A percentile compares a stretch with the other conserved stretches of the same genome.
Conservation (phyloP, 257 asterid species). For the Ehretia macrophylla region DNA sequence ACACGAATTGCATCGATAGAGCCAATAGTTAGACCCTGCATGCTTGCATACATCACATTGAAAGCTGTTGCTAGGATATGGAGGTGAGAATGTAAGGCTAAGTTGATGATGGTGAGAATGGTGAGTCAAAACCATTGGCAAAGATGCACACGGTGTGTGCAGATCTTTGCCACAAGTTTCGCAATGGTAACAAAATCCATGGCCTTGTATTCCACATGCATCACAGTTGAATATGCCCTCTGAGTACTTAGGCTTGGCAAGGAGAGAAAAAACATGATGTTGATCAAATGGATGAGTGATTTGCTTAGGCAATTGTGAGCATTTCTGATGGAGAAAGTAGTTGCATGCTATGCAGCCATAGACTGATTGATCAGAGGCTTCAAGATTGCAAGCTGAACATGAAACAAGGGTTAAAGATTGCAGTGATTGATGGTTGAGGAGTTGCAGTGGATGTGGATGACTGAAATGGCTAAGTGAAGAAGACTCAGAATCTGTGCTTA, state of each 20-base stretch:
- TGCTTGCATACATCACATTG: conserved; percentile 43
- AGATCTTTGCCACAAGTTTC: conserved; percentile 41
- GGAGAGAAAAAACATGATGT: conserved; percentile 36
- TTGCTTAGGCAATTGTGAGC: conserved; percentile 39
- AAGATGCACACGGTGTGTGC: conserved; percentile 41
- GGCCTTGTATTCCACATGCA: conserved; percentile 43
- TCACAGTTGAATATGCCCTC: conserved; percentile 49
- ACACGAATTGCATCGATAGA: conserved; percentile 42
- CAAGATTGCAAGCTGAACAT: conserved; percentile 44
- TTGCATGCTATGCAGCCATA: conserved; percentile 42
- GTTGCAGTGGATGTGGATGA: conserved; percentile 49
- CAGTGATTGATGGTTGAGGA: conserved; percentile 14
- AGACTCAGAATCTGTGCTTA: not conserved
- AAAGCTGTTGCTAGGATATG: conserved; percentile 34
- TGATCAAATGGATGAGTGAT: conserved; percentile 41
- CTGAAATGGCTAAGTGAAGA: conserved; percentile 46
- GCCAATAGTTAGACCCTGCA: conserved; percentile 32
- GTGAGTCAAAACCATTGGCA: conserved; percentile 26
- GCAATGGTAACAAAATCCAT: conserved; percentile 43
- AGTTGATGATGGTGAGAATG: conserved; percentile 36
- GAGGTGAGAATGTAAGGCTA: conserved; percentile 31
- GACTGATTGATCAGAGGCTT: conserved; percentile 22
- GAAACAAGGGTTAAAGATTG: not conserved
- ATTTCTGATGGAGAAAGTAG: conserved; percentile 40
- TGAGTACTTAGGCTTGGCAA: conserved; percentile 38